Evolutionary conservation across 176 grass and related monocot species (phyloP).

Genomic region (Carex littledalei): DNA sequence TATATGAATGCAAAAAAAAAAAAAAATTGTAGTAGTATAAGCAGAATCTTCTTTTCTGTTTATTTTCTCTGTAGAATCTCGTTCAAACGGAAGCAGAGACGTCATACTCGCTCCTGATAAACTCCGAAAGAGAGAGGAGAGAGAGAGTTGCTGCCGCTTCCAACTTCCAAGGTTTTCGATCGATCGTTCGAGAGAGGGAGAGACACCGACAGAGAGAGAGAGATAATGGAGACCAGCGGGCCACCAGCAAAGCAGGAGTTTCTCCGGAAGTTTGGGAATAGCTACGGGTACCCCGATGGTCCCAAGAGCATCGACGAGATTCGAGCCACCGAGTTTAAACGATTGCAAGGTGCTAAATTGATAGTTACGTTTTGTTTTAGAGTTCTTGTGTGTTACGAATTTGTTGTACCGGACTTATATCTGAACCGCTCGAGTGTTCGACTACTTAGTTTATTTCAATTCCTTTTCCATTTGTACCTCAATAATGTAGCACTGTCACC

Average conservation of each 20-base stretch:
- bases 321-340: conserved; percentile 67
- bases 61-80: background rate
- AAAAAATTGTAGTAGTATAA: too few species aligned
- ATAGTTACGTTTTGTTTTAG: background rate
- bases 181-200: background rate
- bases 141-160: background rate
- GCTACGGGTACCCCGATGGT: conserved; percentile 74
- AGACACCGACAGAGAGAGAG: conserved; percentile 6
- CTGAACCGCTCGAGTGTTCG: background rate
- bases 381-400: background rate
- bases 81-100: conserved; percentile 2
- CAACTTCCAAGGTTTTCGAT: background rate
- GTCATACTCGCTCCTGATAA: background rate
- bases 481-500: background rate
- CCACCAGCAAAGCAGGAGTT: conserved; percentile 43
- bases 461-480: background rate
- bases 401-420: background rate
- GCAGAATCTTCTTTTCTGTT: too few species aligned
- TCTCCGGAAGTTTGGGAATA: conserved; percentile 40
- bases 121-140: background rate
- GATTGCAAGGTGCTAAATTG: conserved; percentile 51
- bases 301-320: conserved; percentile 65
- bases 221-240: background rate
- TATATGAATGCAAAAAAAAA: too few species aligned
- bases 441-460: background rate